phyloP scores from a whole-genome alignment of 2,329 filamentous ascomycete species.

The Colletotrichum sp. region DNA sequence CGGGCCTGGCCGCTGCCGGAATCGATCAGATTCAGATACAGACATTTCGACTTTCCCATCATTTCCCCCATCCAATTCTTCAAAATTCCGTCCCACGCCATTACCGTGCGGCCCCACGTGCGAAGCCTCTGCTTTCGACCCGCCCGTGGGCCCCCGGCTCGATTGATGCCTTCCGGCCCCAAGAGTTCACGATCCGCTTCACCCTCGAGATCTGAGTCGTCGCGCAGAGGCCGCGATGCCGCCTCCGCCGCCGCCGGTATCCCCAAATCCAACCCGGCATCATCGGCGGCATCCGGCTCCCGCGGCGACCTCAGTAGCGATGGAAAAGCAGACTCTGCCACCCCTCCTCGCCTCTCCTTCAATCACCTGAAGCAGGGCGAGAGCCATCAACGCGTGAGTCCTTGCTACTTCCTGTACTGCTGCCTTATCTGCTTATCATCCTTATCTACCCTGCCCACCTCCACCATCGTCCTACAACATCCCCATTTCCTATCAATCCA shows the following conservation, averaged over 20 bases:
- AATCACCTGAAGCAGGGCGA: conserved; percentile 16
- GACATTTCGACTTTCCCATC: neutral
- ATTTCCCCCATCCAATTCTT: neutral
- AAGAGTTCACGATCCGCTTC: conserved; percentile 16
- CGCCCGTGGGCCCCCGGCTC: conserved; percentile 4
- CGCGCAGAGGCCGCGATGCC: neutral
- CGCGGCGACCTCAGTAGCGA: neutral
- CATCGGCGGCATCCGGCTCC: neutral
- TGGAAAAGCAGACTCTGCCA: neutral
- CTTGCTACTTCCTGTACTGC: neutral
- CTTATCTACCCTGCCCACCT: neutral
- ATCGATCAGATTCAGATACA: neutral
- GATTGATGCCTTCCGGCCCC: conserved; percentile 20
- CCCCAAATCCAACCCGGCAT: neutral
- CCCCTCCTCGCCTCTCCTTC: neutral
- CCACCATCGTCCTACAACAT: neutral
- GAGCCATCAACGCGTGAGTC: conserved; percentile 13
- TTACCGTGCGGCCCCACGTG: conserved; percentile 1
- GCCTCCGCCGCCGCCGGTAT: neutral
- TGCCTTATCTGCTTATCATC: neutral
- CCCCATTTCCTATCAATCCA: neutral
- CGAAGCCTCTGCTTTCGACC: neutral
- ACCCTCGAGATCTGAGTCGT: neutral
- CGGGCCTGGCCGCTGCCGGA: neutral
- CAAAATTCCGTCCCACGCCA: neutral